Conservation (phyloP, 2,329 filamentous ascomycete species). For the Ophiosphaerella korrae region DNA sequence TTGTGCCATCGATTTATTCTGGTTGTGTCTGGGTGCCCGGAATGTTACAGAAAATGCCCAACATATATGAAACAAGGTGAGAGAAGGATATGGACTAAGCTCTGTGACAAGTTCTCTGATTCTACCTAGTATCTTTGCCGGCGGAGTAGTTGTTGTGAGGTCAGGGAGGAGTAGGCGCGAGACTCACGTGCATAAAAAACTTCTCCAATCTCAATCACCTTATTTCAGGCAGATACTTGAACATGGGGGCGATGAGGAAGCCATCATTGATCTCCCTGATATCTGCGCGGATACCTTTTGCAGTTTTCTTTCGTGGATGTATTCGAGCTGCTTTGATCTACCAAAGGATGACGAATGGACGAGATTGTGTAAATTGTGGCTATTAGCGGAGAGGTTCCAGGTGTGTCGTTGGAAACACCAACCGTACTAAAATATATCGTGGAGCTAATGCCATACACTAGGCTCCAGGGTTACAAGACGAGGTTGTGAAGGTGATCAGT, state of each 20-base stretch:
- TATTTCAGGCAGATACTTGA: background rate
- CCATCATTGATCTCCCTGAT: background rate
- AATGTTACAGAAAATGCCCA: no score
- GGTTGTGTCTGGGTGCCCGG: no score
- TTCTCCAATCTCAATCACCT: background rate
- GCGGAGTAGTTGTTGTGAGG: background rate
- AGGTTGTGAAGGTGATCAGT: background rate
- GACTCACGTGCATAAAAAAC: background rate
- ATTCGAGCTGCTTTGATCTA: background rate
- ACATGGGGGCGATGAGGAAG: background rate
- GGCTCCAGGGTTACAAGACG: background rate
- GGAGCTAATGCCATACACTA: background rate
- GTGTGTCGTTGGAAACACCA: background rate
- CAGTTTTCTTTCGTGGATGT: constrained; percentile 1
- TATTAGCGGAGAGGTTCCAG: background rate
- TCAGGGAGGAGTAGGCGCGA: background rate
- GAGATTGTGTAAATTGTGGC: constrained; percentile 2
- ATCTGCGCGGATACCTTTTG: background rate
- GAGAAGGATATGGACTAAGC: no score
- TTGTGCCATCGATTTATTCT: no score
- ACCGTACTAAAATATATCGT: background rate
- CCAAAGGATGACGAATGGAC: background rate
- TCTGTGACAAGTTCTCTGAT: background rate
- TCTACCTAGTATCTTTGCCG: background rate
- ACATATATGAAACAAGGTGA: background rate